Conservation (phyloP, 1,284 basidiomycete genomes). For the Malassezia slooffiae region DNA sequence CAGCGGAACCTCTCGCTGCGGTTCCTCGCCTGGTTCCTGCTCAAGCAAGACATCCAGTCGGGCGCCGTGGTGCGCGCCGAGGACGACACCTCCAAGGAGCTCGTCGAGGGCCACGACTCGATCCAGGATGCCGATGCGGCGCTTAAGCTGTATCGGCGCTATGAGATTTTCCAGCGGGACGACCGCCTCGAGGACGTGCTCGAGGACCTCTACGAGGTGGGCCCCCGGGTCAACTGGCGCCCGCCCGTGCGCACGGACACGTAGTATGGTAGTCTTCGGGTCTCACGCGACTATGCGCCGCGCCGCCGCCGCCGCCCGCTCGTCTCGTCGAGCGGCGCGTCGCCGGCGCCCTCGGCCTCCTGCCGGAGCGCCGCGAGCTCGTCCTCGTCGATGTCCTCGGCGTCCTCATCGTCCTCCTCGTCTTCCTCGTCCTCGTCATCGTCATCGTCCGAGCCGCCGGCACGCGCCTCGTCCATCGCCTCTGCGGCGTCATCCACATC, state of each 20-base stretch:
- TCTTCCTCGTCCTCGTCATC: constrained; percentile 9
- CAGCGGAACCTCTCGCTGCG: constrained; percentile 81
- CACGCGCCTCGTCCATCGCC: background rate
- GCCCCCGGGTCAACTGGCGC: constrained; percentile 42
- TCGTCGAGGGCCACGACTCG: constrained; percentile 64
- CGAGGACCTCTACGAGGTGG: constrained; percentile 57
- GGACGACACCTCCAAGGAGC: constrained; percentile 2
- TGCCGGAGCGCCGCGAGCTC: constrained; percentile 32
- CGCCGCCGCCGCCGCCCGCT: constrained; percentile 1
- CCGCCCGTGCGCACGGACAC: constrained; percentile 7
- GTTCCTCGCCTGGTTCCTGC: constrained; percentile 84
- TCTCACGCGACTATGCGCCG: background rate
- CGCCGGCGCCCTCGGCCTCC: constrained; percentile 22
- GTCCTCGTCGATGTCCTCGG: constrained; percentile 24
- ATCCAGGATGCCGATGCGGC: constrained; percentile 83
- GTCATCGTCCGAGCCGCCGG: constrained; percentile 6
- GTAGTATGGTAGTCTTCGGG: background rate
- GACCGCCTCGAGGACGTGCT: constrained; percentile 75
- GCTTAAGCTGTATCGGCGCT: constrained; percentile 72
- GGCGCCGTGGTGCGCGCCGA: constrained; percentile 50
- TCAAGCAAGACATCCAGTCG: constrained; percentile 80
- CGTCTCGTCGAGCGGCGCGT: constrained; percentile 16
- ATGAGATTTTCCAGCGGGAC: constrained; percentile 64
- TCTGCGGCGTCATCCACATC: constrained; percentile 1
- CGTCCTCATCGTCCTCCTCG: constrained; percentile 18